Base-by-base conservation (phyloP, 345 rosid genomes). In the Moringa oleifera region DNA sequence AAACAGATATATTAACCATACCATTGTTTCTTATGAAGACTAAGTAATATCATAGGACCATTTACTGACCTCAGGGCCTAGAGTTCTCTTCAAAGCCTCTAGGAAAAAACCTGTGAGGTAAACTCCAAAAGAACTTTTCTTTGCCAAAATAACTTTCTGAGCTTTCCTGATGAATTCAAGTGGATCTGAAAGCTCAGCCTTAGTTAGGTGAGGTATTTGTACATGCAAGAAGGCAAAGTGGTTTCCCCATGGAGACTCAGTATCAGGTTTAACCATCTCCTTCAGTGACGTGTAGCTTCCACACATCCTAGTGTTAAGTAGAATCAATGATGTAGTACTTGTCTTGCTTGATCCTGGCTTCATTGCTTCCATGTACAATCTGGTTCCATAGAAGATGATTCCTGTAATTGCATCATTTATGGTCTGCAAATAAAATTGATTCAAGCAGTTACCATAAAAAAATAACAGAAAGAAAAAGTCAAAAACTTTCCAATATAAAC, bases 371-470 rank as follows among this genome's bases (percentile, higher is more conserved):
- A 80, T 78, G 75, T 80, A 83, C 31, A 78, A 25, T 56, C 81
- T 69, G 49, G 74, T 63, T 10, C 83, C 85, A 0, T 70, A 68
- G 76, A 80, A 78, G 52, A 83, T 70, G 46, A 61, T 59, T 7
- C 88, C 88, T 1, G 77, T 55, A 2, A 83, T 76, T 19, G 78
- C 80, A 63, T 83, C 88, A 36, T 83, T 81, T 63, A 83, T 53
- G 2, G 83, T 78, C 85, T 83, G 77, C 50, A 49, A 9, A 24
- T 6, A 51, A n/a, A n/a, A 51, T n/a, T 19, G 1, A 51, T 4
- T 41, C 17, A 41, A 15, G 12, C 6, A 41, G 12, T 41, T 41
- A 41, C 37, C 37, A 11, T 4, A 33, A 33, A 33, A 33, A 33
- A 11, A 33, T 33, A 33, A 33, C 37, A 33, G 5, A 33, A n/a